Percentiles rank a stretch among this genome's conserved stretches.
Conservation (phyloP, 352 stramenopile species). For the Phytophthora macrochlamydospora region DNA sequence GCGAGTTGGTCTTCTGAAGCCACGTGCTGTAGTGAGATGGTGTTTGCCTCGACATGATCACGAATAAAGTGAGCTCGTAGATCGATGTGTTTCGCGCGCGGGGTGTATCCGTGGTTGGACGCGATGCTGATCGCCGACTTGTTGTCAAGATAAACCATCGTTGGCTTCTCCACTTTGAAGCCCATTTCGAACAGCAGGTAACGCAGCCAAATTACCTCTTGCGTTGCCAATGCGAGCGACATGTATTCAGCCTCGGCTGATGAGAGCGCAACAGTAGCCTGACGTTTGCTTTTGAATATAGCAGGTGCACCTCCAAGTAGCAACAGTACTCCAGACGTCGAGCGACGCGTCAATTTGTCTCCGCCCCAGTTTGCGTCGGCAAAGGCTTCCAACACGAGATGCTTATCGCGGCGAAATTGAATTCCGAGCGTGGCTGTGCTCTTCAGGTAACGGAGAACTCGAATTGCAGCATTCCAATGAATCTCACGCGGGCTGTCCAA, state of each 20-base stretch:
- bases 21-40: slow-evolving; percentile 5
- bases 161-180: neutral
- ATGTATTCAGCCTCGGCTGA: slow-evolving; percentile 33
- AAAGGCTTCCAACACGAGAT: slow-evolving; percentile 4
- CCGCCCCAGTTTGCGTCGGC: slow-evolving; percentile 28
- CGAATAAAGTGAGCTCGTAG: slow-evolving; percentile 15
- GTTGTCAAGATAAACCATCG: slow-evolving; percentile 13
- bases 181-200: slow-evolving; percentile 13
- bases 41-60: slow-evolving; percentile 5
- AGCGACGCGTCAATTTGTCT: slow-evolving; percentile 10
- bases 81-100: slow-evolving; percentile 14
- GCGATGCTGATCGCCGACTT: slow-evolving; percentile 14
- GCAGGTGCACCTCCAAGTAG: slow-evolving; percentile 8
- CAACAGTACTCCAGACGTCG: slow-evolving; percentile 27
- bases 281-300: slow-evolving; percentile 28
- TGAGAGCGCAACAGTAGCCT: slow-evolving; percentile 15
- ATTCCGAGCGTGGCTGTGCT: neutral
- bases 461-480: slow-evolving; percentile 18
- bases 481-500: slow-evolving; percentile 15
- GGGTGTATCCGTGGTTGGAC: slow-evolving; percentile 5
- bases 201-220: slow-evolving; percentile 8
- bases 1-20: neutral
- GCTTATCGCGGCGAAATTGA: neutral
- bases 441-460: slow-evolving; percentile 19
- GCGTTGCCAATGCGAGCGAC: slow-evolving; percentile 8